Evolutionary conservation across 768 basidiomycete species (phyloP).

Genomic region (Strobilomyces dryophilus): DNA sequence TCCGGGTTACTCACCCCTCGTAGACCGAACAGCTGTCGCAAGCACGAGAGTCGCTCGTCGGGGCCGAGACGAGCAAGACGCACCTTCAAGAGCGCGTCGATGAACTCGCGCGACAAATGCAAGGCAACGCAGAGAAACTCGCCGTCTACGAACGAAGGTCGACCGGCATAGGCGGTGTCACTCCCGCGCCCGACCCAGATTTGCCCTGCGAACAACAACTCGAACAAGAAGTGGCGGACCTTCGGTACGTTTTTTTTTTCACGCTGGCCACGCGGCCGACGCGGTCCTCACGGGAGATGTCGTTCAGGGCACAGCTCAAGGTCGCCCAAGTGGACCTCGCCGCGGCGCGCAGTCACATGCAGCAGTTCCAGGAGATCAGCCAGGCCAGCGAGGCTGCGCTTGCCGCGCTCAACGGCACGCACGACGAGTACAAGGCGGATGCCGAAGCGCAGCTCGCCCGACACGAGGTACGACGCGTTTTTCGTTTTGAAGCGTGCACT

Average conservation of each 20-base stretch:
- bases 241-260: constrained; percentile 62
- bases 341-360: constrained; percentile 64
- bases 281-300: neutral
- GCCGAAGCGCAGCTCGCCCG: constrained; percentile 66
- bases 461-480: constrained; percentile 52
- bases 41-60: constrained; percentile 64
- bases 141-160: constrained; percentile 78
- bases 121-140: constrained; percentile 80
- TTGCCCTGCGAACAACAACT: constrained; percentile 72
- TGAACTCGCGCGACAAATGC: constrained; percentile 49
- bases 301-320: constrained; percentile 64
- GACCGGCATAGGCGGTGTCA: constrained; percentile 26
- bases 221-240: constrained; percentile 79
- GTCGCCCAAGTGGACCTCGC: constrained; percentile 74
- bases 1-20: constrained; percentile 10
- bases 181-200: constrained; percentile 39
- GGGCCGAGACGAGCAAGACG: constrained; percentile 73
- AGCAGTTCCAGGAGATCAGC: constrained; percentile 85
- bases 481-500: too few species aligned
- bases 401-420: constrained; percentile 60
- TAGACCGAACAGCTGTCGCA: constrained; percentile 63
- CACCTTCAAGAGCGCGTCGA: constrained; percentile 66
- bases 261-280: neutral
- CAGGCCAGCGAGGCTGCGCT: constrained; percentile 79
- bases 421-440: constrained; percentile 74